These are phyloP conservation scores for Parascedosporium putredinis DNA, from an alignment of 2,329 filamentous ascomycete genomes.

Conservation along the genomic window DNA sequence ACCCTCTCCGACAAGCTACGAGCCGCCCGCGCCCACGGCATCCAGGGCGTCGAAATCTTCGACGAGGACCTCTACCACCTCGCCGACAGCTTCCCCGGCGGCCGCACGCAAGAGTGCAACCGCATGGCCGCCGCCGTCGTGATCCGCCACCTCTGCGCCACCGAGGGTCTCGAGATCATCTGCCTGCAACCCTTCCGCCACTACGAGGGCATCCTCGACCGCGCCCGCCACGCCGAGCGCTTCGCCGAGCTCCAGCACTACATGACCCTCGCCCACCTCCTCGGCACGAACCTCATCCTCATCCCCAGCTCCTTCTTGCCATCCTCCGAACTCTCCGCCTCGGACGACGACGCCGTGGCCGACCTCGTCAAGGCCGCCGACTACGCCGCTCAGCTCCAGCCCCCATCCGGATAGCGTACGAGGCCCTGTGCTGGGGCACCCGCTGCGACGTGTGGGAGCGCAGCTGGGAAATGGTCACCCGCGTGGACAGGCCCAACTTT, in stretches of 20 bases:
- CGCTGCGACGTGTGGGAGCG: conserved; percentile 61
- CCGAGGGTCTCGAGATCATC: conserved; percentile 46
- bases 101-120: conserved; percentile 25
- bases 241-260: conserved; percentile 57
- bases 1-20: conserved; percentile 56
- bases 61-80: conserved; percentile 63
- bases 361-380: conserved; percentile 60
- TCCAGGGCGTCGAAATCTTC: conserved; percentile 65
- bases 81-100: conserved; percentile 33
- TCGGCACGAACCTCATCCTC: conserved; percentile 62
- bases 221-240: conserved; percentile 42
- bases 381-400: conserved; percentile 45
- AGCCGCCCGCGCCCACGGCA: conserved; percentile 53
- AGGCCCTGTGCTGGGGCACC: conserved; percentile 64
- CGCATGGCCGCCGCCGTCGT: conserved; percentile 47
- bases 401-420: conserved; percentile 61
- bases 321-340: conserved; percentile 28
- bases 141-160: conserved; percentile 46
- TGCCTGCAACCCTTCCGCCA: conserved; percentile 69
- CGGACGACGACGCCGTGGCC: conserved; percentile 43
- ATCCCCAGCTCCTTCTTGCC: conserved; percentile 64
- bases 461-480: conserved; percentile 56
- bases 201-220: conserved; percentile 63
- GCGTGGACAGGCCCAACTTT: conserved; percentile 60
- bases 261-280: conserved; percentile 53